Percentiles rank a stretch among this genome's conserved stretches.
Evolutionary conservation across 768 basidiomycete genomes (phyloP).

Genomic region (Calocera viscosa): DNA sequence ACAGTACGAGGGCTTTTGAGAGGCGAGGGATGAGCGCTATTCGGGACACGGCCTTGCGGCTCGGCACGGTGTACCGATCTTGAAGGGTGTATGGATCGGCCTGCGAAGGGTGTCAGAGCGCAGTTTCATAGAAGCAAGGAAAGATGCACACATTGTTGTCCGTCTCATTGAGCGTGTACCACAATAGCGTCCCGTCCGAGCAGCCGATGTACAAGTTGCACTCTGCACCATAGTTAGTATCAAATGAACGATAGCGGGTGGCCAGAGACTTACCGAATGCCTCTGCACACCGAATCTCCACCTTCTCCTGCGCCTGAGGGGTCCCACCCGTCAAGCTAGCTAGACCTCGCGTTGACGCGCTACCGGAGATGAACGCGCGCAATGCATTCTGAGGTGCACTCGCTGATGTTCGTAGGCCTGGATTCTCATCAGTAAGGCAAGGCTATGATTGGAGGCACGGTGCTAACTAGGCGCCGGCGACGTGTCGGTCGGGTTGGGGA

Average conservation of each 20-base stretch:
- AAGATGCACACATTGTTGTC: conserved; percentile 1
- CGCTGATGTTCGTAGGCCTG: neutral
- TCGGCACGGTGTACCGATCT: conserved; percentile 57
- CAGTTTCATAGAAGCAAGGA: conserved; percentile 22
- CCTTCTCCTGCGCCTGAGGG: neutral
- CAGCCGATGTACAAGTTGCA: conserved; percentile 81
- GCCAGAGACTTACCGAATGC: conserved; percentile 45
- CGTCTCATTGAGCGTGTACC: conserved; percentile 43
- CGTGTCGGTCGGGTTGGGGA: conserved; percentile 4
- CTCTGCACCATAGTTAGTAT: conserved; percentile 31
- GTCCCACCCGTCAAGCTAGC: neutral
- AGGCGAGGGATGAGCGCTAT: conserved; percentile 70
- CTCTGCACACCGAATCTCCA: conserved; percentile 36
- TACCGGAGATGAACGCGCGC: neutral
- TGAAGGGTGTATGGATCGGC: conserved; percentile 47
- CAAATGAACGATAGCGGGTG: too few relatives aligned
- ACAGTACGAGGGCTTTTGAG: conserved; percentile 58
- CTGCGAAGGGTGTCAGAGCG: conserved; percentile 30
- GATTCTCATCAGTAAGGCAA: neutral
- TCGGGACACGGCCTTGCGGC: conserved; percentile 60
- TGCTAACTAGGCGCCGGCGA: conserved; percentile 1
- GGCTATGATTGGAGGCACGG: neutral
- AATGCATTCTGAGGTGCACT: neutral
- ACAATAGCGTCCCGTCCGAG: conserved; percentile 69
- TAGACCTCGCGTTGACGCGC: neutral